Conservation (phyloP, 495 filamentous ascomycete genomes). For the Penicillium pancosmium region DNA sequence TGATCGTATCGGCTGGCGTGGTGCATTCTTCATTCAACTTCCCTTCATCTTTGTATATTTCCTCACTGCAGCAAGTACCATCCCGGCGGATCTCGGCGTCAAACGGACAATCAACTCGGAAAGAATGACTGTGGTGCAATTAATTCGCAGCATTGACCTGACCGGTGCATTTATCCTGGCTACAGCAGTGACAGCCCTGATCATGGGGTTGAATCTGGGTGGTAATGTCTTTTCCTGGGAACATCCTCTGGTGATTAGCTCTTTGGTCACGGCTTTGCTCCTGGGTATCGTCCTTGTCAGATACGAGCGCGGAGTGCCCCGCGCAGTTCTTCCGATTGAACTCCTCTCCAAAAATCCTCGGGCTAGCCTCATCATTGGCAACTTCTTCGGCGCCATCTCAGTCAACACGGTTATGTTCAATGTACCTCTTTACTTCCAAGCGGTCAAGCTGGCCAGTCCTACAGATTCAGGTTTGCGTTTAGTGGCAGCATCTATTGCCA, state of each 20-base stretch:
- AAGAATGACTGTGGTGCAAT: conserved; percentile 51
- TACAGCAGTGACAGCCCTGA: conserved; percentile 64
- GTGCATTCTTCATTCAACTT: conserved; percentile 70
- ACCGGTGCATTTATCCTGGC: conserved; percentile 67
- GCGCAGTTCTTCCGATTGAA: conserved; percentile 72
- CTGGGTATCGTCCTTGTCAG: conserved; percentile 61
- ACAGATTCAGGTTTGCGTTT: conserved; percentile 73
- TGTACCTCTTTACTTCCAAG: conserved; percentile 79
- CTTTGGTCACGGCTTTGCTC: conserved; percentile 59
- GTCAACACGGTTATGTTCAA: conserved; percentile 76
- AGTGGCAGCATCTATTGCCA: conserved; percentile 58
- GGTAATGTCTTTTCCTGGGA: conserved; percentile 77
- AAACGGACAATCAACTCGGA: conserved; percentile 45
- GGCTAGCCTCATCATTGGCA: conserved; percentile 69
- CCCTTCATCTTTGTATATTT: conserved; percentile 64
- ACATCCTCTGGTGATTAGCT: conserved; percentile 68
- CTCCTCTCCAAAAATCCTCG: conserved; percentile 62
- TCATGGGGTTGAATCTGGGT: conserved; percentile 75
- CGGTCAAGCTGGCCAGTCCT: conserved; percentile 70
- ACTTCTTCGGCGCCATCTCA: conserved; percentile 65
- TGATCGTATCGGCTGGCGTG: conserved; percentile 74
- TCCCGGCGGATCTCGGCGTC: conserved; percentile 63
- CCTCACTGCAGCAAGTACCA: conserved; percentile 54
- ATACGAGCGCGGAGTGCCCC: conserved; percentile 60
- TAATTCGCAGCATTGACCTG: conserved; percentile 69